Evolutionary conservation across 2,329 filamentous ascomycete genomes (phyloP).

Genomic region (Laburnicola sp.): DNA sequence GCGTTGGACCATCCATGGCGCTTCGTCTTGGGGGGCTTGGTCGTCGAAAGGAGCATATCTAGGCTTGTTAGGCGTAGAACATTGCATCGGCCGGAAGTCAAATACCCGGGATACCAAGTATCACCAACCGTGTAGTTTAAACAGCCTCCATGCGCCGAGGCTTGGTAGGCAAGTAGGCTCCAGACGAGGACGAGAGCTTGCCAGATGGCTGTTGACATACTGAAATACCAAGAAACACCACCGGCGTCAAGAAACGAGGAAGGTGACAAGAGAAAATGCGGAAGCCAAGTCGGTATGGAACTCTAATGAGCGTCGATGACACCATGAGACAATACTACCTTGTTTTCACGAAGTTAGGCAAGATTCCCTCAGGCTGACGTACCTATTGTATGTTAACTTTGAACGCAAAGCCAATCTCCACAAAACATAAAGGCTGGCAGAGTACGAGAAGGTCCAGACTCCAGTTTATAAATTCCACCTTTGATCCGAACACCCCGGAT

Average conservation of each 20-base stretch:
- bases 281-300: not conserved
- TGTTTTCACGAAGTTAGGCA: too few species aligned
- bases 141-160: slow-evolving; percentile 31
- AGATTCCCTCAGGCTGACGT: not conserved
- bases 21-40: slow-evolving; percentile 23
- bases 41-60: slow-evolving; percentile 35
- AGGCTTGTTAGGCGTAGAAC: too few species aligned
- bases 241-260: slow-evolving; percentile 5
- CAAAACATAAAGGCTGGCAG: not conserved
- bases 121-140: slow-evolving; percentile 38
- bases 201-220: slow-evolving; percentile 16
- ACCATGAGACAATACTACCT: too few species aligned
- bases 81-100: too few species aligned
- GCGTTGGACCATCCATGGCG: slow-evolving; percentile 32
- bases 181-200: slow-evolving; percentile 6
- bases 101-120: slow-evolving; percentile 35
- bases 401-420: not conserved
- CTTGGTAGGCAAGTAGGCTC: slow-evolving; percentile 14
- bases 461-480: slow-evolving; percentile 11
- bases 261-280: not conserved
- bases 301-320: too few species aligned
- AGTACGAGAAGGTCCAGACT: not conserved
- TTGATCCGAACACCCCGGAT: slow-evolving; percentile 11
- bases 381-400: not conserved
- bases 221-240: not conserved